Evolutionary conservation across 2,329 filamentous ascomycete genomes (phyloP).

Genomic region (Fusarium mangiferae): DNA sequence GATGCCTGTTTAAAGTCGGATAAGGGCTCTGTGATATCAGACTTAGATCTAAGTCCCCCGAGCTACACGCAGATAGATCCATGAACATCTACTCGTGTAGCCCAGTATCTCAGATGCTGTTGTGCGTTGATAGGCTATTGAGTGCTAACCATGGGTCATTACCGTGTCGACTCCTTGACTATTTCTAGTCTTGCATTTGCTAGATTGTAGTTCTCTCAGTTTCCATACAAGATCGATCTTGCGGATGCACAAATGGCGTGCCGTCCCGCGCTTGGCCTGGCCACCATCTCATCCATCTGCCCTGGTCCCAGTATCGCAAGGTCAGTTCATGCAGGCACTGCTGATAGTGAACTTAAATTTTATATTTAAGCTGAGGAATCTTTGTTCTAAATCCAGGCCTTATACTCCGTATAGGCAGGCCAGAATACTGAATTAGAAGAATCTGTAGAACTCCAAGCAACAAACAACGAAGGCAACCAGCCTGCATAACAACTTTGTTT

Average conservation of each 20-base stretch:
- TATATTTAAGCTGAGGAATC: neutral
- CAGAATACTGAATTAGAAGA: neutral
- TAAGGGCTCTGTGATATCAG: neutral
- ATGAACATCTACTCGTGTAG: neutral
- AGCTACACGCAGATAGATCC: neutral
- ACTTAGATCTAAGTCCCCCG: neutral
- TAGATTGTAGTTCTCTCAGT: neutral
- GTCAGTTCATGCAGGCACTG: conserved; percentile 39
- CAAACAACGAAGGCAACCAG: neutral
- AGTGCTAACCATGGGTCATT: neutral
- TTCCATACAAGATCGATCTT: conserved; percentile 13
- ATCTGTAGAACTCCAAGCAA: neutral
- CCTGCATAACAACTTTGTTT: neutral
- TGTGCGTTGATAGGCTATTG: neutral
- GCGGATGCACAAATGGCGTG: conserved; percentile 38
- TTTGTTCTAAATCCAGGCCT: neutral
- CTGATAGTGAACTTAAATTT: neutral
- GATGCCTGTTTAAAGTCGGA: neutral
- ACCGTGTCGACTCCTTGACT: neutral
- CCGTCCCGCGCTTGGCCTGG: conserved; percentile 32
- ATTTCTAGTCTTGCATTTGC: neutral
- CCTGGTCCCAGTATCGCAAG: conserved; percentile 33
- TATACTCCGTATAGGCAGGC: neutral
- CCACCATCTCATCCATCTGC: conserved; percentile 31
- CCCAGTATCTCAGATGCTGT: neutral